Evolutionary conservation across 2,329 filamentous ascomycete species (phyloP), one percentile per base, ranked within the genome.

Genomic region (Mycosphaerella sp.): DNA sequence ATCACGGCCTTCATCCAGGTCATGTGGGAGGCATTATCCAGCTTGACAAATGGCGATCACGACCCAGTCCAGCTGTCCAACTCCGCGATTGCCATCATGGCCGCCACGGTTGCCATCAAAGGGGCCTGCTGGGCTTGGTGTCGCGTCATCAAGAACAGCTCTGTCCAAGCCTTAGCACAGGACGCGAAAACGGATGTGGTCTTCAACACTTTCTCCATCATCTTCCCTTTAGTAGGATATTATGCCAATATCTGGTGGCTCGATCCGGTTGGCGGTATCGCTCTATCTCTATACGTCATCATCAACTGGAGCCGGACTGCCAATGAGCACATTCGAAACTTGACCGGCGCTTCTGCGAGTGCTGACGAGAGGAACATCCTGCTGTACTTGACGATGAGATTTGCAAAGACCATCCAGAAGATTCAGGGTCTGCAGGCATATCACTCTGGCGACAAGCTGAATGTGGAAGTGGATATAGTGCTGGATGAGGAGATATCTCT

Each of bases 321-420:
- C 0, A 75, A 79, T 37, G 80, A 85, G 56, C 88, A 94, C 65
- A 89, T 93, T 64, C 82, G 85, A 64, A 88, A 91, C 62, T 73
- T 93, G 27, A 87, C 85, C 0, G 88, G 88, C 14, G 86, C 86
- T 60, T 86, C 86, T 0, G 87, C 87, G 4, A 82, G 83, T 1
- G 84, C 87, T 0, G 87, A 91, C 61, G 85, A 93, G 72, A 79
- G 89, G 27, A 95, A 93, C 65, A 80, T 95, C 41, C 70, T 95
- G 17, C 76, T 95, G 1, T 96, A 96, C 70, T 79, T 95, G 60
- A 93, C 89, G 1, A 95, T 95, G 86, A 85, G 90, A 16, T 95
- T 95, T 66, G 89, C 89, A 41, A 88, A 86, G 59, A 86, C 86
- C 10, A 94, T 96, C 64, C 82, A 81, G 64, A 84, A 88, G 66